phyloP scores from a whole-genome alignment of 768 basidiomycete species.

The Suillus plorans region DNA sequence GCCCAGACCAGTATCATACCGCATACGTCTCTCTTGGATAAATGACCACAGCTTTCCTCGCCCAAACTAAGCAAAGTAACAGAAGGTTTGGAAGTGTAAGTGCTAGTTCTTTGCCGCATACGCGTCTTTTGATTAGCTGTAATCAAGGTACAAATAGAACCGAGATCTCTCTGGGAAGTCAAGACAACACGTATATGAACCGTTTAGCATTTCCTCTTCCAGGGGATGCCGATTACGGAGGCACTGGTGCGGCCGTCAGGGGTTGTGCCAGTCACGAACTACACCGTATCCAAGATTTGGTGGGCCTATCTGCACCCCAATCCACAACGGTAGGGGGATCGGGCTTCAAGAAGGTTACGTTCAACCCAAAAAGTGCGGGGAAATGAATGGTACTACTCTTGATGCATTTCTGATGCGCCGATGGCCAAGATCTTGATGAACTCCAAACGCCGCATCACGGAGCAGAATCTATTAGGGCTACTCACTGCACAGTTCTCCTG shows the following conservation, averaged over 20 bases:
- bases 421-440: neutral
- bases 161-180: neutral
- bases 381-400: neutral
- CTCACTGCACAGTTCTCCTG: neutral
- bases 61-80: neutral
- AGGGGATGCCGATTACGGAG: neutral
- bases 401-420: constrained; percentile 1
- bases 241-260: neutral
- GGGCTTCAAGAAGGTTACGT: neutral
- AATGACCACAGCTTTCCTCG: neutral
- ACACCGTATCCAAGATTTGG: neutral
- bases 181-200: neutral
- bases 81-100: neutral
- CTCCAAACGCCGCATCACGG: neutral
- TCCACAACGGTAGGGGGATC: neutral
- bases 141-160: constrained; percentile 5
- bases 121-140: neutral
- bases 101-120: neutral
- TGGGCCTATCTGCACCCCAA: neutral
- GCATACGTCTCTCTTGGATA: neutral
- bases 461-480: neutral
- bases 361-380: constrained; percentile 1
- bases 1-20: neutral
- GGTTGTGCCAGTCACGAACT: neutral
- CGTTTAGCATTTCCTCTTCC: neutral